These are phyloP conservation scores for Papilionanthe hybrid DNA, from an alignment of 116 monocot genomes.

Conservation along the genomic window DNA sequence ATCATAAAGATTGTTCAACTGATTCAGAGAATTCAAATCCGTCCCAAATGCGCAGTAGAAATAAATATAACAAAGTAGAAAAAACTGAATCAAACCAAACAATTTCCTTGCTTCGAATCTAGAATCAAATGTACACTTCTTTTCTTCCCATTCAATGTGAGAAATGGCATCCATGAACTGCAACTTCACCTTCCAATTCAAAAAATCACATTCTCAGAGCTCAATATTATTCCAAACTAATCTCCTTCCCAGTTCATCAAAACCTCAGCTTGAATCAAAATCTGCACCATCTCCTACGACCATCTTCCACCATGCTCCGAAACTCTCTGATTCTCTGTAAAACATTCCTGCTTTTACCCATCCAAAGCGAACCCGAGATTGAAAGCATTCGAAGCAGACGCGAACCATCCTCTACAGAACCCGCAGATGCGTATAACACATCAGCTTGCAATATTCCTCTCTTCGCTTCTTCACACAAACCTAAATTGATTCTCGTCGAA, in stretches of 20 bases:
- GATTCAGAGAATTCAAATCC: no score
- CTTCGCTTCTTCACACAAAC: conserved; percentile 23
- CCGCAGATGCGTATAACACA: conserved; percentile 40
- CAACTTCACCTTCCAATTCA: neutral
- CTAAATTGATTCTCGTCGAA: conserved; percentile 10
- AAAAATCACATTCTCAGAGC: neutral
- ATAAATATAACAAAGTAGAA: no score
- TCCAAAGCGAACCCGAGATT: conserved; percentile 63
- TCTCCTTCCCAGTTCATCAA: neutral
- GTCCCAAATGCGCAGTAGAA: no score
- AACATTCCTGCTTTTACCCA: conserved; percentile 35
- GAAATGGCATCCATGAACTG: neutral
- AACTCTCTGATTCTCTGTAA: conserved; percentile 57
- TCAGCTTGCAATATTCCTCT: conserved; percentile 47
- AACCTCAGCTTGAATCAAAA: neutral
- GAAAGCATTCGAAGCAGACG: conserved; percentile 56
- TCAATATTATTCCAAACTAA: neutral
- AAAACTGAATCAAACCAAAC: no score
- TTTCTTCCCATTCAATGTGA: neutral
- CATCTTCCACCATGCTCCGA: neutral
- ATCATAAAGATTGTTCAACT: no score
- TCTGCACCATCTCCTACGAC: neutral
- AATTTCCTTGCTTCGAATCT: neutral
- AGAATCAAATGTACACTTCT: neutral
- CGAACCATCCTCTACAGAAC: conserved; percentile 28